phyloP scores from a whole-genome alignment of 805 yeast species.

The Lachancea waltii region DNA sequence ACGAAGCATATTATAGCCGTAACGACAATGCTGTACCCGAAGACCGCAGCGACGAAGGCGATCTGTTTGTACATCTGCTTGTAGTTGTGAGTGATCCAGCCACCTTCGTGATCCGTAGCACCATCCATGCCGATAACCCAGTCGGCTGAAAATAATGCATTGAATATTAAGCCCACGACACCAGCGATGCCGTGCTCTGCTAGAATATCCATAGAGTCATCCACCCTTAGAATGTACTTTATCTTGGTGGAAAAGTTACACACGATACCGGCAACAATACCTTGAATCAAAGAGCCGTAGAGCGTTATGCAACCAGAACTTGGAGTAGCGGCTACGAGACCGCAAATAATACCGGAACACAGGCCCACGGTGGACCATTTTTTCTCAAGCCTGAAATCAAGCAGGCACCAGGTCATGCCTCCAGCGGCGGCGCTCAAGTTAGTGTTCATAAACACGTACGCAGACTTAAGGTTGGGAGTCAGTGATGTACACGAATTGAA shows the following conservation, averaged over 20 bases:
- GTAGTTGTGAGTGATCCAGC: slow-evolving; percentile 88
- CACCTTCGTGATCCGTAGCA: slow-evolving; percentile 76
- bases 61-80: slow-evolving; percentile 87
- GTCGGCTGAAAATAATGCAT: slow-evolving; percentile 79
- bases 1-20: slow-evolving; percentile 72
- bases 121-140: slow-evolving; percentile 91
- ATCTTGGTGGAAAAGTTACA: slow-evolving; percentile 89
- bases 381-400: slow-evolving; percentile 80
- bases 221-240: slow-evolving; percentile 73
- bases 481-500: slow-evolving; percentile 89
- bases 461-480: slow-evolving; percentile 75
- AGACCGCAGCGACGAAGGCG: slow-evolving; percentile 69
- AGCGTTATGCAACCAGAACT: slow-evolving; percentile 85
- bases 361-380: slow-evolving; percentile 94
- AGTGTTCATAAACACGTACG: slow-evolving; percentile 87
- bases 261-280: slow-evolving; percentile 69
- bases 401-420: slow-evolving; percentile 83
- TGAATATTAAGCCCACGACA: slow-evolving; percentile 79
- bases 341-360: slow-evolving; percentile 93
- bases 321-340: slow-evolving; percentile 96
- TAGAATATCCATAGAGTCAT: slow-evolving; percentile 88
- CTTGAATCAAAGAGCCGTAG: slow-evolving; percentile 86
- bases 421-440: slow-evolving; percentile 86
- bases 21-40: slow-evolving; percentile 68
- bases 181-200: slow-evolving; percentile 99